Conservation (phyloP, 176 grass and related monocot genomes). For the Microstegium vimineum region DNA sequence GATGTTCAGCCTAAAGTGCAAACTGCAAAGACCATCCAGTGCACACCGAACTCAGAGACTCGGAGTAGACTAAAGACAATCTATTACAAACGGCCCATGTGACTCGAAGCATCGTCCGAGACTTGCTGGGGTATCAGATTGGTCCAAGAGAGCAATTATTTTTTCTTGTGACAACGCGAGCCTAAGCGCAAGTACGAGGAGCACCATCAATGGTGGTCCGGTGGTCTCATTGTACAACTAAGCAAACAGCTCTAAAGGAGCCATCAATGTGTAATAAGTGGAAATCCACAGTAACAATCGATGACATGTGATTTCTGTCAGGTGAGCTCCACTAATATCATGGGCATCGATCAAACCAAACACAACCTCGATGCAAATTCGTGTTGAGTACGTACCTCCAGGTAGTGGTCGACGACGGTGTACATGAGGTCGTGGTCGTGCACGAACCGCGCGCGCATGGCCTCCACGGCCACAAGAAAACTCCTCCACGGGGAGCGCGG, state of each 20-base stretch:
- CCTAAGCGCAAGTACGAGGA: not conserved
- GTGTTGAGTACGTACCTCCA: conserved; percentile 34
- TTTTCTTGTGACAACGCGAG: not conserved
- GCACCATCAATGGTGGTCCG: not conserved
- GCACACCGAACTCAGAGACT: not conserved
- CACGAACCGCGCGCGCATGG: conserved; percentile 52
- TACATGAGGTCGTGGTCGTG: conserved; percentile 91
- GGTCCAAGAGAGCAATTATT: too few species aligned
- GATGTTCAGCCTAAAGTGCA: too few species aligned
- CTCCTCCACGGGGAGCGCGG: conserved; percentile 39
- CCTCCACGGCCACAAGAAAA: conserved; percentile 48
- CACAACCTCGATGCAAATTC: not conserved
- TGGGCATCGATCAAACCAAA: not conserved
- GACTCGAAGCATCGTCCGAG: too few species aligned
- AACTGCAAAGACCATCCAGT: too few species aligned
- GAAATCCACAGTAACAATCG: not conserved
- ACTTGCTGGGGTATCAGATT: not conserved
- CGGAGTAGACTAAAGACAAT: not conserved
- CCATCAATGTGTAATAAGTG: not conserved
- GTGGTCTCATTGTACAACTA: not conserved
- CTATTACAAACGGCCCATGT: too few species aligned
- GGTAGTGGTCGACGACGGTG: conserved; percentile 70
- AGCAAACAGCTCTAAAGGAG: not conserved
- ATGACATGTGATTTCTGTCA: not conserved
- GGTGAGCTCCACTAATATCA: not conserved